A percentile compares a stretch with the other conserved stretches of the same genome.
Evolutionary conservation across 257 asterid genomes (phyloP).

Genomic region (Scutellaria minor): DNA sequence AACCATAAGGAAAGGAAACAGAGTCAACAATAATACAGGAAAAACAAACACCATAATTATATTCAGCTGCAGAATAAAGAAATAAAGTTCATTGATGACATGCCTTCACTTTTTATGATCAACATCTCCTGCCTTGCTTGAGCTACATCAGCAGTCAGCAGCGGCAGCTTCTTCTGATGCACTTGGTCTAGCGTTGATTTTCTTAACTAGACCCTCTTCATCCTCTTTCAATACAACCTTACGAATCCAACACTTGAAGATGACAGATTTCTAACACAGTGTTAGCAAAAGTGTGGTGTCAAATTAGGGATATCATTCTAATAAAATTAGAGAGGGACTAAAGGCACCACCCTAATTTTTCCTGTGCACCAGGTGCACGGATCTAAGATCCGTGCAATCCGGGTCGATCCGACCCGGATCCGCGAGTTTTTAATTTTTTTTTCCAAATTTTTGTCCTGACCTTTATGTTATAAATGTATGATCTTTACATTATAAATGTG

Average conservation of each 20-base stretch:
- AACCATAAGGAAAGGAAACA: constrained; percentile 27
- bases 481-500: too few species aligned
- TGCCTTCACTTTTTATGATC: constrained; percentile 76
- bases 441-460: too few species aligned
- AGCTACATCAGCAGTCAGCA: constrained; percentile 96
- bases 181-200: constrained; percentile 54
- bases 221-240: constrained; percentile 76
- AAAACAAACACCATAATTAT: constrained; percentile 8
- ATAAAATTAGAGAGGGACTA: constrained; percentile 15
- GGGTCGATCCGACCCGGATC: too few species aligned
- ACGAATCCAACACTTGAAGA: constrained; percentile 93
- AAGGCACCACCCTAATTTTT: too few species aligned
- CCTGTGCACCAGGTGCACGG: too few species aligned
- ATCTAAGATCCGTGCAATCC: too few species aligned
- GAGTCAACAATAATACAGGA: not conserved
- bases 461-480: too few species aligned
- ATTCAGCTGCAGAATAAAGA: constrained; percentile 3
- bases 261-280: constrained; percentile 66
- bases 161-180: constrained; percentile 82
- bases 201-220: constrained; percentile 45
- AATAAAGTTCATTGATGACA: constrained; percentile 19
- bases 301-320: constrained; percentile 31
- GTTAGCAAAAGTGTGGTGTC: constrained; percentile 17
- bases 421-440: too few species aligned
- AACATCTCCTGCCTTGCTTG: constrained; percentile 90